A percentile compares a stretch with the other conserved stretches of the same genome.
Evolutionary conservation across 768 basidiomycete species (phyloP).

Genomic region (Gyrodon lividus): DNA sequence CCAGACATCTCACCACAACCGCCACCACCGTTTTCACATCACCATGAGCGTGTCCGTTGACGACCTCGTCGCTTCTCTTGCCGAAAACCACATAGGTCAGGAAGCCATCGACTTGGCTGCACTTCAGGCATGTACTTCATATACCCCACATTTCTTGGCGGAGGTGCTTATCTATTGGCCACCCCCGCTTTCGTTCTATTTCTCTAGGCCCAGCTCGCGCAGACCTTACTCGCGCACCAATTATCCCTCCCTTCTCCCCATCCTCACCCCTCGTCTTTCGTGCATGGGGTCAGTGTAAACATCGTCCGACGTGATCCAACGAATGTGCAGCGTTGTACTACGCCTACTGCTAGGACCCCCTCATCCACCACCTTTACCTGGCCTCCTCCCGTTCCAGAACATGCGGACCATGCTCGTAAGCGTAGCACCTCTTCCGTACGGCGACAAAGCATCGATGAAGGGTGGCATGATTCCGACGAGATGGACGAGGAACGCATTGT

Average conservation of each 20-base stretch:
- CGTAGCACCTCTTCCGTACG: constrained; percentile 29
- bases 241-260: constrained; percentile 20
- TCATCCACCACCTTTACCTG: constrained; percentile 29
- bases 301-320: constrained; percentile 30
- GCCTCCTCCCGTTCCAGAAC: constrained; percentile 25
- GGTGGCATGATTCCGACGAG: constrained; percentile 35
- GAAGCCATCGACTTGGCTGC: constrained; percentile 50
- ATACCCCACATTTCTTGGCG: constrained; percentile 16
- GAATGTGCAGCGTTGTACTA: constrained; percentile 40
- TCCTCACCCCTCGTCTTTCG: constrained; percentile 17
- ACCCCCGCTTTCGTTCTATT: background rate
- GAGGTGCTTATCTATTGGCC: constrained; percentile 16
- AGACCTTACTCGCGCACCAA: constrained; percentile 40
- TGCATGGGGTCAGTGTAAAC: constrained; percentile 21
- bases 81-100: constrained; percentile 49
- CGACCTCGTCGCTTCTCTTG: constrained; percentile 50
- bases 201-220: constrained; percentile 44
- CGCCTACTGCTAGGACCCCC: constrained; percentile 38
- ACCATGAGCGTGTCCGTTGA: constrained; percentile 48
- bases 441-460: constrained; percentile 26
- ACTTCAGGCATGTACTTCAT: constrained; percentile 39
- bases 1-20: background rate
- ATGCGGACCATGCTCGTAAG: constrained; percentile 23
- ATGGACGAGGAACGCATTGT: constrained; percentile 47
- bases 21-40: constrained; percentile 1